Percentiles rank a stretch among this genome's conserved stretches.
Conservation (phyloP, 2,329 filamentous ascomycete species). For the Neophaeococcomyces aloes region DNA sequence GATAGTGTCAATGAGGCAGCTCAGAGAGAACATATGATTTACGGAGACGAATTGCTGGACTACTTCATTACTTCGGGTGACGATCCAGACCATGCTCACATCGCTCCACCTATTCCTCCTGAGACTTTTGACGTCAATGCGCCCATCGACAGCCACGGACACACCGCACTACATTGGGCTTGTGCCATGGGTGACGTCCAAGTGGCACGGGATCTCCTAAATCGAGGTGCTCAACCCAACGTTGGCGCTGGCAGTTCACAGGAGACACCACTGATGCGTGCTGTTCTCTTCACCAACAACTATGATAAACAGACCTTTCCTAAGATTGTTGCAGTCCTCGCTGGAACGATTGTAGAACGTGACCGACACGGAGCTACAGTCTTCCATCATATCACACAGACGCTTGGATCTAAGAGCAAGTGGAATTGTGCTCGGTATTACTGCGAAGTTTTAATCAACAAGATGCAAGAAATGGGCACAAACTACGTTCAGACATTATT, state of each 20-base stretch:
- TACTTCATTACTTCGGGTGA: constrained; percentile 87
- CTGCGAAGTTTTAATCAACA: constrained; percentile 80
- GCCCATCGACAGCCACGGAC: constrained; percentile 83
- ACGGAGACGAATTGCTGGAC: constrained; percentile 85
- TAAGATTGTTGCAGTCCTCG: constrained; percentile 68
- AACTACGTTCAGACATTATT: constrained; percentile 67
- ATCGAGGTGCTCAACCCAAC: constrained; percentile 68
- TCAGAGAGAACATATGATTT: constrained; percentile 79
- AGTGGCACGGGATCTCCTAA: constrained; percentile 76
- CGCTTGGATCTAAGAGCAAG: constrained; percentile 75
- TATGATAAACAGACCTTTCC: constrained; percentile 89
- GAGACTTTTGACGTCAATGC: constrained; percentile 79
- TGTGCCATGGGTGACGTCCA: constrained; percentile 94
- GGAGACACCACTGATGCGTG: constrained; percentile 89
- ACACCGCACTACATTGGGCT: constrained; percentile 93
- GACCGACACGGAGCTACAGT: constrained; percentile 78
- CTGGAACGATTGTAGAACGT: constrained; percentile 66
- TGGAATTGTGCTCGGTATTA: constrained; percentile 88
- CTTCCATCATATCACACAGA: constrained; percentile 86
- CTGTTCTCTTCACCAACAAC: constrained; percentile 93
- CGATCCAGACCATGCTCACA: constrained; percentile 51
- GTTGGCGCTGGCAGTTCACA: constrained; percentile 62
- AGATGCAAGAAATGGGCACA: constrained; percentile 66
- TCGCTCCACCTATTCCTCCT: constrained; percentile 63
- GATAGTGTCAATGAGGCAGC: constrained; percentile 34